Conservation (phyloP, 2,329 filamentous ascomycete genomes). For the Pseudogymnoascus sp. region DNA sequence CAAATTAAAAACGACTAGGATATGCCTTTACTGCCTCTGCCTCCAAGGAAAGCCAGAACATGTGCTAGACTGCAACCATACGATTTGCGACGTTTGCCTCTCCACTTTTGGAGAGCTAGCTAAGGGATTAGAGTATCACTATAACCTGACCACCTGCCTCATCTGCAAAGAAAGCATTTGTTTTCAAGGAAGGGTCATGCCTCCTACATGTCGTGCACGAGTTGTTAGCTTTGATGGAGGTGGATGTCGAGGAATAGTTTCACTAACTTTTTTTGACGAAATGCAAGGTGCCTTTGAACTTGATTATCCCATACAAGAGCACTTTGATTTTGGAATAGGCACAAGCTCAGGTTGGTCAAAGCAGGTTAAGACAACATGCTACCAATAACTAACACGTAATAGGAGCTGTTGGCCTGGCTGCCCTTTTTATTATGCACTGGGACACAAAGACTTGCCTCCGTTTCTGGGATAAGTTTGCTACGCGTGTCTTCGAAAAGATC, state of each 20-base stretch:
- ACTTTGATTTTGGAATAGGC: conserved; percentile 22
- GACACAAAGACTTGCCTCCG: conserved; percentile 14
- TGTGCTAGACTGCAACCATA: conserved; percentile 28
- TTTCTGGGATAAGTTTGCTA: conserved; percentile 18
- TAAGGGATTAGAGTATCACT: conserved; percentile 21
- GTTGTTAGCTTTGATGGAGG: conserved; percentile 33
- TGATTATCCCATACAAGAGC: conserved; percentile 19
- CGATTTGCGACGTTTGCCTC: conserved; percentile 30
- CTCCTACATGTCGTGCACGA: conserved; percentile 28
- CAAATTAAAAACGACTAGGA: conserved; percentile 12
- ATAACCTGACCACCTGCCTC: conserved; percentile 24
- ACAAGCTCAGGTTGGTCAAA: conserved; percentile 23
- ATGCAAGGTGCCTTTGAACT: conserved; percentile 20
- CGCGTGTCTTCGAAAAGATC: conserved; percentile 15
- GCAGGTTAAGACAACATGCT: not conserved
- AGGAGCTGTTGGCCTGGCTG: conserved; percentile 17
- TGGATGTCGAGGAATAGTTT: conserved; percentile 23
- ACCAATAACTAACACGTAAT: conserved; percentile 13
- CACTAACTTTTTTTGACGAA: conserved; percentile 20
- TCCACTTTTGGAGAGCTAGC: conserved; percentile 23
- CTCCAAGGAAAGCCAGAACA: conserved; percentile 17
- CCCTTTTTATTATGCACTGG: conserved; percentile 18
- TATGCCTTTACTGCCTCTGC: conserved; percentile 16
- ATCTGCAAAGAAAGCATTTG: conserved; percentile 22
- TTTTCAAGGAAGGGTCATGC: conserved; percentile 25